Conservation (phyloP, 2,329 filamentous ascomycete genomes). For the Aspergillus amoenus region DNA sequence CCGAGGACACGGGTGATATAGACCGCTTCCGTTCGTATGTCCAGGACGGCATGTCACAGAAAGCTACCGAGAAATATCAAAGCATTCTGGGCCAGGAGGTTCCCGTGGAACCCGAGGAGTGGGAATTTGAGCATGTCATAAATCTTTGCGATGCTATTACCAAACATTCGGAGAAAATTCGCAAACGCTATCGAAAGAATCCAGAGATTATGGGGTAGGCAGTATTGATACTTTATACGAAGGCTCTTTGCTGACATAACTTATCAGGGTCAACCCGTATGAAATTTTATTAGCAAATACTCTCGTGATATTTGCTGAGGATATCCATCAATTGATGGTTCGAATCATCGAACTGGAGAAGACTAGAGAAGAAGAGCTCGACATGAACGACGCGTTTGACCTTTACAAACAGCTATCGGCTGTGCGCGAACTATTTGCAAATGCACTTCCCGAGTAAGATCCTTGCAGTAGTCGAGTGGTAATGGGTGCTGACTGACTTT, state of each 20-base stretch:
- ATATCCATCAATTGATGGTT: conserved; percentile 80
- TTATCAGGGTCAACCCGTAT: conserved; percentile 54
- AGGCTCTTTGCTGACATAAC: conserved; percentile 18
- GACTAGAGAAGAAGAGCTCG: conserved; percentile 70
- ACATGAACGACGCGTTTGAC: conserved; percentile 89
- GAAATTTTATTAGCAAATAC: conserved; percentile 77
- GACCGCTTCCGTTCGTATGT: conserved; percentile 72
- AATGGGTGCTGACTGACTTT: conserved; percentile 22
- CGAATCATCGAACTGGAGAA: conserved; percentile 74
- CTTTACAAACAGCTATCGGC: conserved; percentile 86
- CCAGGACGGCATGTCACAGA: conserved; percentile 68
- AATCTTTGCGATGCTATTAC: conserved; percentile 83
- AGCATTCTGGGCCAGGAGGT: conserved; percentile 76
- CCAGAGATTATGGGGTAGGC: conserved; percentile 76
- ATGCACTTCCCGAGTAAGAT: conserved; percentile 64
- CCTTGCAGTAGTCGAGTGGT: not conserved
- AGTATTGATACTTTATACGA: conserved; percentile 17
- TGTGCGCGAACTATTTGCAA: conserved; percentile 76
- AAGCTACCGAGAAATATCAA: conserved; percentile 77
- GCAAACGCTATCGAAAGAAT: conserved; percentile 87
- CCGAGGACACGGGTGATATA: conserved; percentile 66
- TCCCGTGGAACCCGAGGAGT: conserved; percentile 74
- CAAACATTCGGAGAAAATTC: conserved; percentile 81
- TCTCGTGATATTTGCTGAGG: conserved; percentile 85
- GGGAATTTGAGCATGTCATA: conserved; percentile 90